Conservation (phyloP, 768 basidiomycete species). For the Rhodotorula sphaerocarpa region DNA sequence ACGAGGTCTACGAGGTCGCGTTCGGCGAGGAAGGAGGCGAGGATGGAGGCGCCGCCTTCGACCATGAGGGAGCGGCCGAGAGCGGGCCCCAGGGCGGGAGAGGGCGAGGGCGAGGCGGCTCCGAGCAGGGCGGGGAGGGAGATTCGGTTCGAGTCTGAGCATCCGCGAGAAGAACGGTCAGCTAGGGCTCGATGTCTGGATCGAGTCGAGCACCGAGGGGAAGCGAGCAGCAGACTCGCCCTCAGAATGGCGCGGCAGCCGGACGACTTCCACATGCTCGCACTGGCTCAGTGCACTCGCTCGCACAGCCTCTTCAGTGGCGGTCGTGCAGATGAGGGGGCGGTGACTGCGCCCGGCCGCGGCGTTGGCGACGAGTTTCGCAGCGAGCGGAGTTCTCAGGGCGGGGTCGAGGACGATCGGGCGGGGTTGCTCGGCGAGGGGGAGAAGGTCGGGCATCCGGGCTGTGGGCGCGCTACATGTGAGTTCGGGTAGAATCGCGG, state of each 20-base stretch:
- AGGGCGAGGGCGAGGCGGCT: neutral
- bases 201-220: too few relatives aligned
- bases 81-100: too few relatives aligned
- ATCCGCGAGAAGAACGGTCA: too few relatives aligned
- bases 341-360: slow-evolving; percentile 57
- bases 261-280: too few relatives aligned
- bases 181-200: too few relatives aligned
- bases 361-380: slow-evolving; percentile 64
- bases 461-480: slow-evolving; percentile 30
- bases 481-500: neutral
- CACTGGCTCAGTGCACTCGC: too few relatives aligned
- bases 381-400: slow-evolving; percentile 59
- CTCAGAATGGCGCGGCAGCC: too few relatives aligned
- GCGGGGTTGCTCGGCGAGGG: slow-evolving; percentile 50
- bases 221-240: too few relatives aligned
- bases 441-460: slow-evolving; percentile 40
- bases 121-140: neutral
- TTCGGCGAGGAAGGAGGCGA: slow-evolving; percentile 57
- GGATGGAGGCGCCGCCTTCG: slow-evolving; percentile 82
- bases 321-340: slow-evolving; percentile 55
- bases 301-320: slow-evolving; percentile 7
- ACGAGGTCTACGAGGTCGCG: slow-evolving; percentile 56
- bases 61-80: slow-evolving; percentile 66
- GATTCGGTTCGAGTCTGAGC: neutral
- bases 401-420: slow-evolving; percentile 75